Percentiles rank a stretch among this genome's conserved stretches.
Conservation (phyloP, 1,139 yeast species). For the Sugiyamaella xylanicola region DNA sequence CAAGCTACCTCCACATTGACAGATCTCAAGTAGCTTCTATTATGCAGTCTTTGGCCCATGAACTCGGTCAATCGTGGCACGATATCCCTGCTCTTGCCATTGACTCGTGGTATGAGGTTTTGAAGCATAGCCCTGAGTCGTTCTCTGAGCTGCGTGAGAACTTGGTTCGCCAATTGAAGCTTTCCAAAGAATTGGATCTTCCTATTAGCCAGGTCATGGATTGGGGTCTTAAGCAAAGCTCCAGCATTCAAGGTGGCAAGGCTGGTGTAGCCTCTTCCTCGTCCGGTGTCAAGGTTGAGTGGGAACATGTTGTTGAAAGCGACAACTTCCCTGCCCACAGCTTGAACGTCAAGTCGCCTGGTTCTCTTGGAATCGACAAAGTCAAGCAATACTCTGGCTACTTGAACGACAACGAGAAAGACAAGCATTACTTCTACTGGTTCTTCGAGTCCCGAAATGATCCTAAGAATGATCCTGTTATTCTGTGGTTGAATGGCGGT, state of each 20-base stretch:
- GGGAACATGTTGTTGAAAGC: conserved; percentile 34
- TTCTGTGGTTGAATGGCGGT: conserved; percentile 75
- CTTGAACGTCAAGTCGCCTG: conserved; percentile 39
- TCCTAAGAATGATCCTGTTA: conserved; percentile 62
- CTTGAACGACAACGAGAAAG: conserved; percentile 71
- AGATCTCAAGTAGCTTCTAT: conserved; percentile 20
- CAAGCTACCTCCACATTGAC: conserved; percentile 16
- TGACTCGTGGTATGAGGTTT: conserved; percentile 37
- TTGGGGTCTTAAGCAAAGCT: conserved; percentile 15
- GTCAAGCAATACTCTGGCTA: conserved; percentile 67
- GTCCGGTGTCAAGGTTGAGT: conserved; percentile 23
- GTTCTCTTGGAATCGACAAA: conserved; percentile 35
- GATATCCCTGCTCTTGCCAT: conserved; percentile 36
- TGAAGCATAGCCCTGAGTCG: conserved; percentile 22
- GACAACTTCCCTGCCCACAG: conserved; percentile 41
- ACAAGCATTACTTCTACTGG: conserved; percentile 84
- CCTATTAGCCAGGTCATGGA: conserved; percentile 22
- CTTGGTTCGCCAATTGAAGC: conserved; percentile 18
- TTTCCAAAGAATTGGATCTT: conserved; percentile 17
- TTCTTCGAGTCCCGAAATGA: conserved; percentile 71
- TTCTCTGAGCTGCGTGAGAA: conserved; percentile 18
- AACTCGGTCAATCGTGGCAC: conserved; percentile 34
- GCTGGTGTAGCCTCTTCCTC: conserved; percentile 5
- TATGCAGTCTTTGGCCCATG: conserved; percentile 31
- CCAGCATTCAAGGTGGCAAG: neutral